Conservation (phyloP, 2,329 filamentous ascomycete species). For the Daldinia eschscholtzii region DNA sequence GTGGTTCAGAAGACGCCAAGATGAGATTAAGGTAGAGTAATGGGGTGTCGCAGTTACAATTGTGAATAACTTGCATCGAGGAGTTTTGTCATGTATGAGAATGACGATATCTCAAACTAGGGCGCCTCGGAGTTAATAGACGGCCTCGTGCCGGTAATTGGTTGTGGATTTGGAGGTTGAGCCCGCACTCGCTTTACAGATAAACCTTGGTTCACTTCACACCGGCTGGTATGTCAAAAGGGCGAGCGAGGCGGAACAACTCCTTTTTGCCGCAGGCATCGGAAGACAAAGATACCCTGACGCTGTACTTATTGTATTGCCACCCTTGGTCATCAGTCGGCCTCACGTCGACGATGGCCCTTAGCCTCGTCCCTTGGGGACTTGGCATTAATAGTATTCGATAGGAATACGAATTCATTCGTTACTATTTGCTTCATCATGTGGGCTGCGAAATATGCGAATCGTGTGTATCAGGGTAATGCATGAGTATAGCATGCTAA, state of each 20-base stretch:
- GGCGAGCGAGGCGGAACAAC: constrained; percentile 40
- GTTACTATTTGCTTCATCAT: constrained; percentile 19
- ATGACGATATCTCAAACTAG: constrained; percentile 45
- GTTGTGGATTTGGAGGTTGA: constrained; percentile 38
- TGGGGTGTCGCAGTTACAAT: constrained; percentile 26
- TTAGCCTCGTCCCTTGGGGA: constrained; percentile 23
- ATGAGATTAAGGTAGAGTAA: constrained; percentile 70
- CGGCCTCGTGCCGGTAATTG: constrained; percentile 44
- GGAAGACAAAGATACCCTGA: constrained; percentile 43
- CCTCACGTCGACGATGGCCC: constrained; percentile 28
- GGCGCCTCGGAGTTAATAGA: constrained; percentile 51
- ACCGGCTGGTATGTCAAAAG: constrained; percentile 41
- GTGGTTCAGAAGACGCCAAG: constrained; percentile 82
- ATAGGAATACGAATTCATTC: constrained; percentile 42
- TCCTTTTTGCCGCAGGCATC: constrained; percentile 37
- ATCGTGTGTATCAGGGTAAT: background rate
- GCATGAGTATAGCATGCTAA: background rate
- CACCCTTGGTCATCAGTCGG: constrained; percentile 30
- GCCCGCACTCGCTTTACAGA: constrained; percentile 49
- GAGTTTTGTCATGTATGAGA: constrained; percentile 48
- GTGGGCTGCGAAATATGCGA: background rate
- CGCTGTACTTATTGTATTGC: constrained; percentile 43
- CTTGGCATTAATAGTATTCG: constrained; percentile 34
- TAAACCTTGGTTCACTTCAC: constrained; percentile 48
- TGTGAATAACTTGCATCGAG: constrained; percentile 46